phyloP scores from a whole-genome alignment of 2,329 filamentous ascomycete genomes.

The Talaromyces sp. region DNA sequence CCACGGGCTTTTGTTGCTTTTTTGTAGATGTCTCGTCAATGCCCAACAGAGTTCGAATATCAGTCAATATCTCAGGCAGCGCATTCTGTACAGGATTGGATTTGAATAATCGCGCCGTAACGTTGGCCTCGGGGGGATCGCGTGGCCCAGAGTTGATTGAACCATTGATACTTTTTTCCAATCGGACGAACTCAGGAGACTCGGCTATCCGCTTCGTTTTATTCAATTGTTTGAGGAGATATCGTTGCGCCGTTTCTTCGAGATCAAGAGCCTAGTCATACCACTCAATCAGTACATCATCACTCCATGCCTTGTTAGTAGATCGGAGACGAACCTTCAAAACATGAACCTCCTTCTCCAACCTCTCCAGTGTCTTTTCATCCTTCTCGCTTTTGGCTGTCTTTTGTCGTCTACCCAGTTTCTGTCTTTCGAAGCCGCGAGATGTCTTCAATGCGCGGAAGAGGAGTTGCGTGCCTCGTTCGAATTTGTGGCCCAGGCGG shows the following conservation, averaged over 20 bases:
- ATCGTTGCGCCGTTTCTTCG: constrained; percentile 50
- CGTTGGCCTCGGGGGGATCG: constrained; percentile 55
- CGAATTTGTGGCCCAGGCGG: constrained; percentile 49
- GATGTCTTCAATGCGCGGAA: constrained; percentile 57
- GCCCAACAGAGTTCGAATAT: constrained; percentile 41
- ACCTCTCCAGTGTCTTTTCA: constrained; percentile 39
- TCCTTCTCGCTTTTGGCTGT: constrained; percentile 50
- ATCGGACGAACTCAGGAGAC: constrained; percentile 47
- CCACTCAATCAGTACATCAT: background rate
- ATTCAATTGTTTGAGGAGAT: constrained; percentile 57
- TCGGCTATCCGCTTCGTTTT: constrained; percentile 59
- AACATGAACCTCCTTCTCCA: constrained; percentile 56
- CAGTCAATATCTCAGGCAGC: constrained; percentile 48
- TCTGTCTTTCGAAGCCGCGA: constrained; percentile 63
- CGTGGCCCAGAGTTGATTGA: constrained; percentile 37
- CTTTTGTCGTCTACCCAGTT: constrained; percentile 60
- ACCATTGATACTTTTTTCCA: constrained; percentile 31
- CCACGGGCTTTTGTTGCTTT: constrained; percentile 14
- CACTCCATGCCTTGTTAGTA: background rate
- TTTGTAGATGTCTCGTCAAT: constrained; percentile 28
- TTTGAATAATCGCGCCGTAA: constrained; percentile 60
- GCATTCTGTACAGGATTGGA: constrained; percentile 59
- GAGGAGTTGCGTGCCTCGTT: constrained; percentile 52
- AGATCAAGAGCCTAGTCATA: constrained; percentile 50
- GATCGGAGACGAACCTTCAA: constrained; percentile 50